phyloP scores from a whole-genome alignment of 768 basidiomycete species.

The Russula olivacea region DNA sequence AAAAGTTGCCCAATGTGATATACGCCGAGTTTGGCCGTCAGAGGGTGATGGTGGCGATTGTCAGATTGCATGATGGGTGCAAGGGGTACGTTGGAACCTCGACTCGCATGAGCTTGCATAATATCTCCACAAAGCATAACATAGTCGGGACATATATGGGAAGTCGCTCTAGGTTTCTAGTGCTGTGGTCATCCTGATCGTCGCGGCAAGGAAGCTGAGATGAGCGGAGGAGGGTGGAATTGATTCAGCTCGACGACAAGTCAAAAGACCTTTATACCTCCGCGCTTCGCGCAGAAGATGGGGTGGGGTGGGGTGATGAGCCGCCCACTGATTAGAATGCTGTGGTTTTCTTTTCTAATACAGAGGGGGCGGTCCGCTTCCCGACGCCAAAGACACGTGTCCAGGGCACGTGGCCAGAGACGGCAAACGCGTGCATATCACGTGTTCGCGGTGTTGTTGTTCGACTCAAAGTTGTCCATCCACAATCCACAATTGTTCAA shows the following conservation, averaged over 20 bases:
- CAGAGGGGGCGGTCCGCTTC: not conserved
- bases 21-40: not conserved
- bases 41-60: not conserved
- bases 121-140: not conserved
- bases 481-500: not conserved
- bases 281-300: not conserved
- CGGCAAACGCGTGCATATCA: not conserved
- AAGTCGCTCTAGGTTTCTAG: not conserved
- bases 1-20: not conserved
- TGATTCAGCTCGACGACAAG: not conserved
- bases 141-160: not conserved
- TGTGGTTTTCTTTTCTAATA: too few relatives aligned
- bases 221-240: not conserved
- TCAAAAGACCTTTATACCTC: not conserved
- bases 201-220: not conserved
- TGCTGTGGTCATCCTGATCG: not conserved
- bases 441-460: conserved; percentile 12
- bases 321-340: too few relatives aligned
- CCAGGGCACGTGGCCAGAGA: not conserved
- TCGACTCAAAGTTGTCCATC: not conserved
- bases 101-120: not conserved
- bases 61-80: not conserved
- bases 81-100: not conserved
- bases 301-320: not conserved
- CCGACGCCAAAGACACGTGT: not conserved